Percentiles rank a stretch among this genome's conserved stretches.
phyloP scores from a whole-genome alignment of 805 yeast species.

The Wickerhamiella kurtzmanii region DNA sequence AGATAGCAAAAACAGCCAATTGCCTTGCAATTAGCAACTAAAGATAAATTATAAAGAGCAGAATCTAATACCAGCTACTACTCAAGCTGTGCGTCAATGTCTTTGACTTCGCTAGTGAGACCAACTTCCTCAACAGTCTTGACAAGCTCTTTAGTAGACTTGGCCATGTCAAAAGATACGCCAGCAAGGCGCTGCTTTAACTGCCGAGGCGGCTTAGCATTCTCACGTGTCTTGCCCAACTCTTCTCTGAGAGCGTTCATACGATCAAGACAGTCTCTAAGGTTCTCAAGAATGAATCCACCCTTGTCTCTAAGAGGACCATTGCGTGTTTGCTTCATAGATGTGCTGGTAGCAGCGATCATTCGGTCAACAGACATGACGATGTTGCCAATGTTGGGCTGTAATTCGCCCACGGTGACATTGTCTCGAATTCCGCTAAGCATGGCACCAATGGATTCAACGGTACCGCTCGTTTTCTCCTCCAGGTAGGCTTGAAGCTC shows the following conservation, averaged over 20 bases:
- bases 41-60: no score
- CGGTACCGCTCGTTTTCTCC: conserved; percentile 86
- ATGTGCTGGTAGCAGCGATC: conserved; percentile 76
- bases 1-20: no score
- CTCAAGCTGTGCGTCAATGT: conserved; percentile 44
- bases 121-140: conserved; percentile 93
- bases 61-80: background rate
- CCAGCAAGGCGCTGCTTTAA: conserved; percentile 92
- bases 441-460: conserved; percentile 74
- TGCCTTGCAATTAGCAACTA: no score
- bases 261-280: conserved; percentile 73
- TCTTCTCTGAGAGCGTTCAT: conserved; percentile 47
- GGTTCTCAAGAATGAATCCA: conserved; percentile 73
- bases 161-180: conserved; percentile 89
- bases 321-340: conserved; percentile 82
- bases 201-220: conserved; percentile 55
- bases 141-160: conserved; percentile 76
- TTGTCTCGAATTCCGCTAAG: conserved; percentile 37
- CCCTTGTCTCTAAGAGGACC: conserved; percentile 80
- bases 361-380: conserved; percentile 66
- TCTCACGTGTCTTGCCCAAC: conserved; percentile 23
- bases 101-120: conserved; percentile 70
- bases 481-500: conserved; percentile 76
- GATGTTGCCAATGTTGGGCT: conserved; percentile 63
- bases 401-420: conserved; percentile 59